Percentiles rank a stretch among this genome's conserved stretches.
These are phyloP conservation scores for Pseudopyricularia cyperi DNA, from an alignment of 2,329 filamentous ascomycete genomes.

Conservation along the genomic window DNA sequence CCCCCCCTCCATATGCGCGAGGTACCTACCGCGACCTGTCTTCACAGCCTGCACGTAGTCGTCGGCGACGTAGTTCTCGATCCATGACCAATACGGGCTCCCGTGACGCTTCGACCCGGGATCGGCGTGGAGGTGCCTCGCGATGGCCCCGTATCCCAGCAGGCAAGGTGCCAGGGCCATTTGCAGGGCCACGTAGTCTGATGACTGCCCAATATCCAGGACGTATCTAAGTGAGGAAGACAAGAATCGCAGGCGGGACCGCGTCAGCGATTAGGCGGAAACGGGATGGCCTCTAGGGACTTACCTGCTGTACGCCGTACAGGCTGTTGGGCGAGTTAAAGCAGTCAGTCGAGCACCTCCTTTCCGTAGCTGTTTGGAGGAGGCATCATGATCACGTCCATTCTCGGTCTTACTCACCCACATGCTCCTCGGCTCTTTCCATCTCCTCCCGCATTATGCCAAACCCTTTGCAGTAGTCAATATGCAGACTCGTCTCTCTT, in stretches of 20 bases:
- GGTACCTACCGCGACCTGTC: slow-evolving; percentile 49
- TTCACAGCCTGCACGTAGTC: slow-evolving; percentile 65
- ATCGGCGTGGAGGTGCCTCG: slow-evolving; percentile 53
- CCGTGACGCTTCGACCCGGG: slow-evolving; percentile 45
- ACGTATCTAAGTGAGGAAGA: no score
- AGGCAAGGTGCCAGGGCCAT: slow-evolving; percentile 76
- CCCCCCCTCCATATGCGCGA: not conserved
- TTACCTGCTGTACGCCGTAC: slow-evolving; percentile 24
- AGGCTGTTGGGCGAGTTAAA: slow-evolving; percentile 16
- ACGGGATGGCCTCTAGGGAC: no score
- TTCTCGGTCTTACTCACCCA: slow-evolving; percentile 34
- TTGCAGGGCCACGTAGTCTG: slow-evolving; percentile 81
- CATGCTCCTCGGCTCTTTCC: slow-evolving; percentile 58
- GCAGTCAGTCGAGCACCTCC: not conserved
- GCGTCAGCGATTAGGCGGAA: not conserved
- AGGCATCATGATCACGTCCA: not conserved
- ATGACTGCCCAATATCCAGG: slow-evolving; percentile 73
- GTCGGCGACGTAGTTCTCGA: slow-evolving; percentile 73
- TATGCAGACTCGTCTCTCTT: slow-evolving; percentile 68
- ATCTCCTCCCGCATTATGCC: slow-evolving; percentile 65
- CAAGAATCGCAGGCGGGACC: no score
- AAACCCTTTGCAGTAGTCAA: slow-evolving; percentile 71
- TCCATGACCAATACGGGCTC: slow-evolving; percentile 82
- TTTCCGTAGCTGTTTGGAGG: slow-evolving; percentile 12
- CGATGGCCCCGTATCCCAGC: slow-evolving; percentile 77